Evolutionary conservation across 2,329 filamentous ascomycete species (phyloP).

Genomic region (Penicillium sp.): DNA sequence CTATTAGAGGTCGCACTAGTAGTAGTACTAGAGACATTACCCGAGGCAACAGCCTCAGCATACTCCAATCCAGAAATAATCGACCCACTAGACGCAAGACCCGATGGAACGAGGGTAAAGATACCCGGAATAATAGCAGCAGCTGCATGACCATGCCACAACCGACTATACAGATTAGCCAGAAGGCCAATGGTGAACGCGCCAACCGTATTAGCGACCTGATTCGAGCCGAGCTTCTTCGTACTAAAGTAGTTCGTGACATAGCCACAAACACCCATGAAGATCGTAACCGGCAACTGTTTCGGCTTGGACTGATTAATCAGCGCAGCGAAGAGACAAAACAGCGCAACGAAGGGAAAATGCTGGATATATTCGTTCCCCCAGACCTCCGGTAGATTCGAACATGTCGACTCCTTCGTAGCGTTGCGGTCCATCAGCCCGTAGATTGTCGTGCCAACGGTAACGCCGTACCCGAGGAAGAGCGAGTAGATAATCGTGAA

Average conservation of each 20-base stretch:
- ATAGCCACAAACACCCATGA: slow-evolving; percentile 71
- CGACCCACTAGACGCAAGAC: slow-evolving; percentile 56
- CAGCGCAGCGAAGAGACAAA: slow-evolving; percentile 70
- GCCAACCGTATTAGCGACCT: slow-evolving; percentile 74
- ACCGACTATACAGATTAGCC: slow-evolving; percentile 72
- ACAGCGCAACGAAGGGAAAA: slow-evolving; percentile 71
- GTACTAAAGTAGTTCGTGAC: slow-evolving; percentile 44
- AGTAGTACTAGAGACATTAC: slow-evolving; percentile 5
- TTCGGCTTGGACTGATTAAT: slow-evolving; percentile 79
- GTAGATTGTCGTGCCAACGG: slow-evolving; percentile 62
- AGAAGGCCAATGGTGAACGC: slow-evolving; percentile 73
- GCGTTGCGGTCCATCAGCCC: slow-evolving; percentile 58
- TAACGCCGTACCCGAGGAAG: slow-evolving; percentile 69
- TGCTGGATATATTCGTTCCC: slow-evolving; percentile 50
- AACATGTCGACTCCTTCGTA: slow-evolving; percentile 48
- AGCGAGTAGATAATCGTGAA: slow-evolving; percentile 67
- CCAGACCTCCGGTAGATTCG: slow-evolving; percentile 43
- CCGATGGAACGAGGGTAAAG: slow-evolving; percentile 65
- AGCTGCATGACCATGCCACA: slow-evolving; percentile 73
- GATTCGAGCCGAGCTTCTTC: slow-evolving; percentile 65
- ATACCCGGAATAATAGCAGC: slow-evolving; percentile 84
- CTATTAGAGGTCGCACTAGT: slow-evolving; percentile 8
- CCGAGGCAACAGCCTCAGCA: slow-evolving; percentile 51
- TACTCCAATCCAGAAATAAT: slow-evolving; percentile 56
- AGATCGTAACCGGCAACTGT: slow-evolving; percentile 70